These are phyloP conservation scores for Populus ilicifolia DNA, from an alignment of 345 rosid genomes.

Conservation along the genomic window DNA sequence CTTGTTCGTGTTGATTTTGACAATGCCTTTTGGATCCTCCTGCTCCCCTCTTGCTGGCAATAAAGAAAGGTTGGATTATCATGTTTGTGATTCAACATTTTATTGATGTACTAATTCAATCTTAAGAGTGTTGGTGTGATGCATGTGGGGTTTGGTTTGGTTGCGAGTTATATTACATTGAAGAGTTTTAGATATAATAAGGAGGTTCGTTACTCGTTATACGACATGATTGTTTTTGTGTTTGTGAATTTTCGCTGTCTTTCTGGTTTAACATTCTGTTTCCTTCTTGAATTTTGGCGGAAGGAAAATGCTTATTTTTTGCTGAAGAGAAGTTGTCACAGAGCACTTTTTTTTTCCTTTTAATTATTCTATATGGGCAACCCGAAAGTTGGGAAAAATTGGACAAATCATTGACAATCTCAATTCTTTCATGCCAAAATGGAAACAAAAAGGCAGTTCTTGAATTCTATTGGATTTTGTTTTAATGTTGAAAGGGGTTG, in stretches of 20 bases:
- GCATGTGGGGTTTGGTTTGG: too few relatives aligned
- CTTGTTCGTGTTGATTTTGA: not conserved
- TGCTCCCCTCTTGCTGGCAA: not conserved
- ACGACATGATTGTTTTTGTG: not conserved
- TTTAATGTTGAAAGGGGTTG: not conserved
- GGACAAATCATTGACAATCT: not conserved
- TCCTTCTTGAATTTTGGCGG: not conserved
- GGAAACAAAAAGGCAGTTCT: not conserved
- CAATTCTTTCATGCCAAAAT: too few relatives aligned
- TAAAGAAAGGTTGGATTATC: not conserved
- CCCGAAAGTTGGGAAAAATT: not conserved
- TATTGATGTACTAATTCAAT: not conserved
- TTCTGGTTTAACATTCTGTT: not conserved
- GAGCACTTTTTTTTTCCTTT: too few relatives aligned
- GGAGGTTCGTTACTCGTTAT: not conserved
- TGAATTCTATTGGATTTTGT: not conserved
- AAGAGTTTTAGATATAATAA: not conserved
- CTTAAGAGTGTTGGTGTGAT: too few relatives aligned
- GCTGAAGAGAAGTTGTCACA: not conserved
- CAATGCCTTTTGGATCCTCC: not conserved
- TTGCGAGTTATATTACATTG: not conserved
- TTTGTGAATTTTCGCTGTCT: not conserved
- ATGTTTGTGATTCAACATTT: not conserved
- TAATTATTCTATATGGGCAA: not conserved
- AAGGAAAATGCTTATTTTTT: not conserved